phyloP scores from a whole-genome alignment of 495 filamentous ascomycete species.

The Staphylotrichum longicolle region DNA sequence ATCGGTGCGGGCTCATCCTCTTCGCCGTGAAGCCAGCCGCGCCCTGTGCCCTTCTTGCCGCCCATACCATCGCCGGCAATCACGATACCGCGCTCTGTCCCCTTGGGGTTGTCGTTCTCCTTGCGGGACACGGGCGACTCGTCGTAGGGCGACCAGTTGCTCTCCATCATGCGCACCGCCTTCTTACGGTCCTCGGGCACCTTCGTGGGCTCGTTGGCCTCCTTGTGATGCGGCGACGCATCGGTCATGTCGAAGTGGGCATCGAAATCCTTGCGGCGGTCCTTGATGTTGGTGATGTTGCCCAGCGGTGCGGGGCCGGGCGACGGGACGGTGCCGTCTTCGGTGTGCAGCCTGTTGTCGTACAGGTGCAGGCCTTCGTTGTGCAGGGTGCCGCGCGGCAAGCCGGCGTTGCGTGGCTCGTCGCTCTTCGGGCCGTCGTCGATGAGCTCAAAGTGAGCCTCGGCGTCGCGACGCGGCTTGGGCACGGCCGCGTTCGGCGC shows the following conservation, averaged over 20 bases:
- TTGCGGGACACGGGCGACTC: constrained; percentile 54
- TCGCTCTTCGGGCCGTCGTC: constrained; percentile 27
- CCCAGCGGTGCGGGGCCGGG: constrained; percentile 45
- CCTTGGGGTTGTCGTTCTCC: constrained; percentile 42
- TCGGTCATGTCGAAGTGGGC: constrained; percentile 69
- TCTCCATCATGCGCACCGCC: constrained; percentile 65
- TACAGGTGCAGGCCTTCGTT: constrained; percentile 72
- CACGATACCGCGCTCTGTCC: constrained; percentile 49
- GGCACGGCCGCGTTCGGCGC: constrained; percentile 52
- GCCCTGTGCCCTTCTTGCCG: constrained; percentile 58
- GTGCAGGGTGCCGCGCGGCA: constrained; percentile 47
- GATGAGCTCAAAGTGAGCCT: constrained; percentile 64
- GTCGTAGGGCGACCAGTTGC: constrained; percentile 63
- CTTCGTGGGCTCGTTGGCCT: constrained; percentile 23
- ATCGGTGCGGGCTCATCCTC: constrained; percentile 35
- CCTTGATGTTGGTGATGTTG: constrained; percentile 62
- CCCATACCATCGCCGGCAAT: constrained; percentile 74
- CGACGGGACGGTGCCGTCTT: constrained; percentile 43
- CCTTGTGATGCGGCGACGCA: constrained; percentile 46
- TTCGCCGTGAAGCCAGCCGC: constrained; percentile 59
- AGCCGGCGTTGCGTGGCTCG: constrained; percentile 56
- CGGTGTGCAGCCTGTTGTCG: constrained; percentile 66
- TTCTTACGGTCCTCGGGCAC: constrained; percentile 54
- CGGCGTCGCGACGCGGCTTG: constrained; percentile 73
- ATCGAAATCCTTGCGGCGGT: constrained; percentile 70